Percentiles rank a stretch among this genome's conserved stretches.
These are phyloP conservation scores for Sutorius eximius DNA, from an alignment of 1,284 basidiomycete species.

Conservation along the genomic window DNA sequence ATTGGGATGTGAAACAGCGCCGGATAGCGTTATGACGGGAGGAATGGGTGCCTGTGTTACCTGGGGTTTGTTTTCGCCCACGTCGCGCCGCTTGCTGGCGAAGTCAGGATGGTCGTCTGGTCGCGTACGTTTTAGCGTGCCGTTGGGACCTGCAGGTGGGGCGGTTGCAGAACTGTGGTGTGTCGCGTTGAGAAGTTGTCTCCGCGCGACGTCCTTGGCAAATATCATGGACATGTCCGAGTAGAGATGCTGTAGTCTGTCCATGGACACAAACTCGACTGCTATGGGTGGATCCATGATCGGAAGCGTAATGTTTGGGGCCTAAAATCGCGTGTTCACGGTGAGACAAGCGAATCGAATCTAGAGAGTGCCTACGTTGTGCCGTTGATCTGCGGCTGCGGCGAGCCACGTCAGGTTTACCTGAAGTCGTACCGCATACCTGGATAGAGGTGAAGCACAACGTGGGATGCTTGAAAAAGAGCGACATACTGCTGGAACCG, in stretches of 20 bases:
- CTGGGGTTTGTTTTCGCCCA: slow-evolving; percentile 54
- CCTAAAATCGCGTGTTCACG: slow-evolving; percentile 24
- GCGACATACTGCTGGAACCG: slow-evolving; percentile 57
- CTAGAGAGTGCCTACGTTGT: slow-evolving; percentile 40
- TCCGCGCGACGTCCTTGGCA: slow-evolving; percentile 59
- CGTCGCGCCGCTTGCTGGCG: slow-evolving; percentile 66
- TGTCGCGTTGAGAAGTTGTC: slow-evolving; percentile 34
- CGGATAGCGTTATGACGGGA: slow-evolving; percentile 37
- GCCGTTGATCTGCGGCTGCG: slow-evolving; percentile 56
- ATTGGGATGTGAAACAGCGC: slow-evolving; percentile 15
- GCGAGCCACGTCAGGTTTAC: slow-evolving; percentile 70
- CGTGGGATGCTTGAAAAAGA: background rate
- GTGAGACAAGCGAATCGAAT: background rate
- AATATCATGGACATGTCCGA: slow-evolving; percentile 59
- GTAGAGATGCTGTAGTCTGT: slow-evolving; percentile 64
- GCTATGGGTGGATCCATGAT: slow-evolving; percentile 56
- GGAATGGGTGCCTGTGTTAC: slow-evolving; percentile 26
- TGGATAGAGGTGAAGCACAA: slow-evolving; percentile 31
- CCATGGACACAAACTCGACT: slow-evolving; percentile 50
- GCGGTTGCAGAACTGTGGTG: slow-evolving; percentile 23
- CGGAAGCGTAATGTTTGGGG: slow-evolving; percentile 44
- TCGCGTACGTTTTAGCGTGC: slow-evolving; percentile 59
- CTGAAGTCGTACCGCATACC: slow-evolving; percentile 58
- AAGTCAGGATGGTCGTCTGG: slow-evolving; percentile 47
- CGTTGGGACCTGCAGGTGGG: slow-evolving; percentile 16